Conservation (phyloP, 2,329 filamentous ascomycete genomes). For the Neofusicoccum kwambonambiense region DNA sequence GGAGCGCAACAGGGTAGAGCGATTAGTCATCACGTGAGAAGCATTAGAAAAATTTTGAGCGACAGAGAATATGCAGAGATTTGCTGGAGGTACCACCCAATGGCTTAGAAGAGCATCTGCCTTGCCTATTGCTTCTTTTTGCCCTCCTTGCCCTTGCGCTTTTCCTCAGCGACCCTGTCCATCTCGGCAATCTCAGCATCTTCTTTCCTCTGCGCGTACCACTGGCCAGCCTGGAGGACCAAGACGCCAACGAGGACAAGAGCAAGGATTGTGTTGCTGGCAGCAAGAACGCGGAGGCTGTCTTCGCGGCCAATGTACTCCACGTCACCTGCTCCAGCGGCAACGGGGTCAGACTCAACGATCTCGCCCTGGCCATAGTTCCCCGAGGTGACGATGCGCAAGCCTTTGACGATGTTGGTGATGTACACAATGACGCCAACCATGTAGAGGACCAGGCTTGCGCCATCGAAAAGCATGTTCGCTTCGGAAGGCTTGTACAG, state of each 20-base stretch:
- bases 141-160: constrained; percentile 42
- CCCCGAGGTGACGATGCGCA: constrained; percentile 76
- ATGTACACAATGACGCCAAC: constrained; percentile 91
- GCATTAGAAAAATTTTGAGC: background rate
- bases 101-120: background rate
- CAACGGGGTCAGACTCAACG: constrained; percentile 31
- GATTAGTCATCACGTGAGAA: too few relatives aligned
- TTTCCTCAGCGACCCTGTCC: constrained; percentile 53
- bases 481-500: constrained; percentile 91
- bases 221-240: constrained; percentile 92
- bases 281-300: constrained; percentile 83
- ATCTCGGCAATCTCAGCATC: constrained; percentile 71
- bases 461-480: constrained; percentile 91
- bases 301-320: constrained; percentile 82
- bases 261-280: constrained; percentile 94
- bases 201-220: constrained; percentile 97
- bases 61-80: background rate
- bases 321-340: constrained; percentile 36
- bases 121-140: constrained; percentile 26
- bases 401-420: constrained; percentile 93
- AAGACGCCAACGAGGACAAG: constrained; percentile 88
- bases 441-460: constrained; percentile 69
- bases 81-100: background rate
- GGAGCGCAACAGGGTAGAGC: too few relatives aligned
- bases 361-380: constrained; percentile 54